Evolutionary conservation across 2,329 filamentous ascomycete species (phyloP), one percentile per base, ranked within the genome.

Genomic region (Phaeosphaeria sp.): DNA sequence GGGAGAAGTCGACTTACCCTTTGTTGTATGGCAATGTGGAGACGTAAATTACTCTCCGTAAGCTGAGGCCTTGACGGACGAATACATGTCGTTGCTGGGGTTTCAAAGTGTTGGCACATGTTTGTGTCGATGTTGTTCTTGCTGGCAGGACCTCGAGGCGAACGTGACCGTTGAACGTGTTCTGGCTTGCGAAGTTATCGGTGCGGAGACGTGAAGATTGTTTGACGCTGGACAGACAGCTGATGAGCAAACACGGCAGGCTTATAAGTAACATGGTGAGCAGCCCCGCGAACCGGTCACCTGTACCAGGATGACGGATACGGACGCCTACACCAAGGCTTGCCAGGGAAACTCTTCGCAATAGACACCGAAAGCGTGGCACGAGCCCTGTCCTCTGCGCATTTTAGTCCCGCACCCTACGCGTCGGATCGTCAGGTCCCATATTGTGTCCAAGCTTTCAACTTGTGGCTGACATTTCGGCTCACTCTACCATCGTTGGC

Each of bases 41-140:
- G 54, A 48, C 66, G 63, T 27, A 77, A 44, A 56, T 76, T 77
- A 46, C 72, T 68, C 46, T 73, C 69, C 1, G 73, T 74, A 41
- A 76, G 61, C 36, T 22, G 51, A 9, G 21, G 10, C 15, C 46
- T 55, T 52, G 27, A 39, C 42, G 13, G 52, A 39, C 49, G 58
- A 58, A 25, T 25, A 44, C 33, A 54, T 58, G 57, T 21, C 53
- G 54, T 54, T 58, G 66, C 55, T 49, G 23, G 42, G 54, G 48
- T 56, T 22, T 55, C 46, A 51, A 56, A 52, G 33, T 58, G 58
- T 41, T 58, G 55, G 43, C 60, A 63, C 60, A 63, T 63, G 49
- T 20, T 43, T 20, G 41, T 6, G 20, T 43, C n/a, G 41, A 6
- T 43, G 7, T 43, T 18, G 20, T 43, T 15, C 36, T 41, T 27